These are phyloP conservation scores for Kurtzmaniella quercitrusa DNA, from an alignment of 1,139 yeast species.

Conservation along the genomic window DNA sequence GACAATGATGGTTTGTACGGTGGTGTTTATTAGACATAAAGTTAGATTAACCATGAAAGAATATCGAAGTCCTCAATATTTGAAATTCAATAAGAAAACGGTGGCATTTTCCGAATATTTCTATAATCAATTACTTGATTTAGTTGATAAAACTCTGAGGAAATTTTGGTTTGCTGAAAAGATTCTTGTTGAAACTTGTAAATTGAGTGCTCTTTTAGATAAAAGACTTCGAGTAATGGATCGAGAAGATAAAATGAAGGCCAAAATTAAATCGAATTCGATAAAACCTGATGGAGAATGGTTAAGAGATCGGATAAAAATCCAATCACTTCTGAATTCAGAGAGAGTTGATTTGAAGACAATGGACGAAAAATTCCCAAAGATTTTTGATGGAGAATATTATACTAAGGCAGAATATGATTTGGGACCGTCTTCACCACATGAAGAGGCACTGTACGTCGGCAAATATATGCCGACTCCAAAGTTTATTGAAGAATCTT, in stretches of 20 bases:
- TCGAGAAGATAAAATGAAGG: background rate
- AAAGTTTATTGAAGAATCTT: constrained; percentile 1
- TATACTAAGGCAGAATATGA: constrained; percentile 1
- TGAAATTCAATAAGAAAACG: constrained; percentile 3
- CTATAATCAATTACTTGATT: constrained; percentile 9
- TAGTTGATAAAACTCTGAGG: constrained; percentile 9
- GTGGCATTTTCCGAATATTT: constrained; percentile 1
- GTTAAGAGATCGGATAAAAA: constrained; percentile 2
- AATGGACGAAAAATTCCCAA: background rate
- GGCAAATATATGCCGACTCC: constrained; percentile 1
- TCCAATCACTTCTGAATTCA: constrained; percentile 2
- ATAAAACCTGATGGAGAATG: background rate
- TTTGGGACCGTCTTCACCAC: background rate
- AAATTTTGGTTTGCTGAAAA: constrained; percentile 21
- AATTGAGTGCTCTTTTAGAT: constrained; percentile 6
- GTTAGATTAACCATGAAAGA: constrained; percentile 3
- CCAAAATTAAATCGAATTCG: background rate
- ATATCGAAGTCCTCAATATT: background rate
- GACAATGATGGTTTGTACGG: constrained; percentile 3
- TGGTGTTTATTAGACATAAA: constrained; percentile 3
- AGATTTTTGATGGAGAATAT: background rate
- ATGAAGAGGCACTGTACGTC: background rate
- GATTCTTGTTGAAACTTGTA: constrained; percentile 10
- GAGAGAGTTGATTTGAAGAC: background rate
- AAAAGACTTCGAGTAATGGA: constrained; percentile 6